Percentiles rank a stretch among this genome's conserved stretches.
Evolutionary conservation across 257 asterid species (phyloP).

Genomic region (Nicotiana tabacum): DNA sequence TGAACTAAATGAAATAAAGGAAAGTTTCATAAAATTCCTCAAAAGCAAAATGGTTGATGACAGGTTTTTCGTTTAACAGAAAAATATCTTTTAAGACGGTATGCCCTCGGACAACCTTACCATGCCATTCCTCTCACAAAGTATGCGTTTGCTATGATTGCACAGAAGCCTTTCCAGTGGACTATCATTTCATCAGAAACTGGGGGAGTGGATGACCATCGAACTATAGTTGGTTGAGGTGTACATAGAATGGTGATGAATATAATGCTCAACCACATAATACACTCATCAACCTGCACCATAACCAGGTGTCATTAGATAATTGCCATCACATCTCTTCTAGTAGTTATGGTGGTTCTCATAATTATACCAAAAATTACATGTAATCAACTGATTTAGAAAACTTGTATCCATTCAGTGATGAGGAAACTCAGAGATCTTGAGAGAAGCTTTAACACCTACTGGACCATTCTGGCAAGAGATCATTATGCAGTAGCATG

Average conservation of each 20-base stretch:
- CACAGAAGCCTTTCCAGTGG: constrained; percentile 94
- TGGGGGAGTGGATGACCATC: constrained; percentile 88
- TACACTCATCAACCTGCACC: constrained; percentile 82
- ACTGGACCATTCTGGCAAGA: background rate
- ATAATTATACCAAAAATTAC: background rate
- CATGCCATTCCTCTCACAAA: constrained; percentile 97
- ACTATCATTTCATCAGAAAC: constrained; percentile 62
- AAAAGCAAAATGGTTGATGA: background rate
- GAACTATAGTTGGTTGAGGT: constrained; percentile 89
- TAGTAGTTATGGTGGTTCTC: background rate
- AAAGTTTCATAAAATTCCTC: background rate
- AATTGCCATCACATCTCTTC: background rate
- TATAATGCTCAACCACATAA: constrained; percentile 80
- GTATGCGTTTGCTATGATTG: constrained; percentile 92
- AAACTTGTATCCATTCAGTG: background rate
- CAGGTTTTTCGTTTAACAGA: background rate
- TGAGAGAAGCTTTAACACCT: background rate
- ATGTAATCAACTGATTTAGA: background rate
- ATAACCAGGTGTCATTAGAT: background rate
- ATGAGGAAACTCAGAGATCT: background rate
- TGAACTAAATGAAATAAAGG: background rate
- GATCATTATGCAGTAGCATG: background rate
- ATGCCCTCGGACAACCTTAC: constrained; percentile 31
- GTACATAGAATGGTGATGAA: constrained; percentile 91
- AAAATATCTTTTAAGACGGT: background rate